phyloP scores from a whole-genome alignment of 495 filamentous ascomycete species.

The Aspergillus ellipticus region DNA sequence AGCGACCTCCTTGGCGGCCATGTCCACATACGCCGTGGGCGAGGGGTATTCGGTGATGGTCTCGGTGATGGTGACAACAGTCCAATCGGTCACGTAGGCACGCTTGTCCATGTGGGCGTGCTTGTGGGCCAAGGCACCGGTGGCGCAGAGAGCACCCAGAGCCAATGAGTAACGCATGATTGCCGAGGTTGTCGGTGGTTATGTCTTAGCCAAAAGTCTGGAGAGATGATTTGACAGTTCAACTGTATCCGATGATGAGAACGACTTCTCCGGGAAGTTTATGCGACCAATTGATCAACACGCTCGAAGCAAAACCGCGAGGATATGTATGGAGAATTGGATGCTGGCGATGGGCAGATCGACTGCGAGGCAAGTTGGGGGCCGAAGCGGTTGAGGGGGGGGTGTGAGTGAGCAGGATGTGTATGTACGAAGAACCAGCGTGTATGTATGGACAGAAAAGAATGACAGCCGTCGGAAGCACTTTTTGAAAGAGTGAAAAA shows the following conservation, averaged over 20 bases:
- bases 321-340: conserved; percentile 7
- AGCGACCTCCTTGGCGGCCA: conserved; percentile 11
- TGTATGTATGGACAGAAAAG: conserved; percentile 28
- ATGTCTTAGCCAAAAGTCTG: conserved; percentile 7
- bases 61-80: conserved; percentile 57
- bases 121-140: conserved; percentile 59
- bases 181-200: conserved; percentile 10
- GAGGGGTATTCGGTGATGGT: conserved; percentile 53
- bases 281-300: conserved; percentile 12
- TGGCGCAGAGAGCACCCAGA: conserved; percentile 58
- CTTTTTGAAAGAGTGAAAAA: conserved; percentile 38
- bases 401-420: neutral
- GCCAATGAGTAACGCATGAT: conserved; percentile 70
- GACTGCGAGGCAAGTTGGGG: conserved; percentile 26
- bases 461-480: conserved; percentile 38
- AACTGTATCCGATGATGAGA: conserved; percentile 21
- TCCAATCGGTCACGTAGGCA: conserved; percentile 51
- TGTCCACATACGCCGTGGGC: conserved; percentile 18
- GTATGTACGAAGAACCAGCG: conserved; percentile 20
- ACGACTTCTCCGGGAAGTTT: conserved; percentile 44
- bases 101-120: conserved; percentile 51
- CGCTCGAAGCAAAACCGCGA: neutral
- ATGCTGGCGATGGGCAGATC: conserved; percentile 29
- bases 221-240: conserved; percentile 24
- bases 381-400: conserved; percentile 6